phyloP scores from a whole-genome alignment of 495 filamentous ascomycete genomes.

The Lophiotrema nucula region DNA sequence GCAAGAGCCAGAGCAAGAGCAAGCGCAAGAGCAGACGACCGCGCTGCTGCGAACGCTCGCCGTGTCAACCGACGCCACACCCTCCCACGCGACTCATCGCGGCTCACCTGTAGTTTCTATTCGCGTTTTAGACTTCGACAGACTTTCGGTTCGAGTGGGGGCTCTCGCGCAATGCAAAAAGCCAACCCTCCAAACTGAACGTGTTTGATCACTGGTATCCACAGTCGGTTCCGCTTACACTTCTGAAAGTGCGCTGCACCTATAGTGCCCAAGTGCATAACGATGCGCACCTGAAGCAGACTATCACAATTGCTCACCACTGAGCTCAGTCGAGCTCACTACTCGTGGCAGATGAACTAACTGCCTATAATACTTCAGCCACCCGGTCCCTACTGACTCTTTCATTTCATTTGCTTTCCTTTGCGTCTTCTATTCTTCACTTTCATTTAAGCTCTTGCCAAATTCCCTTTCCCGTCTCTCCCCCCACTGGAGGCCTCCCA shows the following conservation, averaged over 20 bases:
- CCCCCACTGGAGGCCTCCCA: neutral
- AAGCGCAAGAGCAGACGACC: too few relatives aligned
- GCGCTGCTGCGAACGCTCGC: too few relatives aligned
- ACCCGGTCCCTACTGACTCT: neutral
- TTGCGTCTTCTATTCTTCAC: constrained; percentile 7
- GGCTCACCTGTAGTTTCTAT: neutral
- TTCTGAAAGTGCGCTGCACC: neutral
- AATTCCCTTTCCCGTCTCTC: neutral
- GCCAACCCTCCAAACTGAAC: constrained; percentile 23
- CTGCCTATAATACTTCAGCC: constrained; percentile 16
- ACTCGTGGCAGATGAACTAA: neutral
- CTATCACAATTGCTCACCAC: constrained; percentile 7
- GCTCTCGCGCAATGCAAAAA: constrained; percentile 15
- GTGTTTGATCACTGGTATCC: constrained; percentile 20
- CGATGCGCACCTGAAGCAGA: constrained; percentile 22
- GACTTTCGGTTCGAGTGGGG: constrained; percentile 1
- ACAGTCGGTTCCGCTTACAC: constrained; percentile 17
- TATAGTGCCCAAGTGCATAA: constrained; percentile 3
- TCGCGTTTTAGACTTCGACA: neutral
- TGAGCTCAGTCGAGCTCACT: neutral
- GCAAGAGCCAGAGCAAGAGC: too few relatives aligned
- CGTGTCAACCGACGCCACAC: constrained; percentile 11
- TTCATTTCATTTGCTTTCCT: constrained; percentile 16
- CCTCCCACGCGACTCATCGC: too few relatives aligned
- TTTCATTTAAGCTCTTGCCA: constrained; percentile 4